Conservation (phyloP, 371 early-diverging fungal species). For the Rhizopus stolonifer region DNA sequence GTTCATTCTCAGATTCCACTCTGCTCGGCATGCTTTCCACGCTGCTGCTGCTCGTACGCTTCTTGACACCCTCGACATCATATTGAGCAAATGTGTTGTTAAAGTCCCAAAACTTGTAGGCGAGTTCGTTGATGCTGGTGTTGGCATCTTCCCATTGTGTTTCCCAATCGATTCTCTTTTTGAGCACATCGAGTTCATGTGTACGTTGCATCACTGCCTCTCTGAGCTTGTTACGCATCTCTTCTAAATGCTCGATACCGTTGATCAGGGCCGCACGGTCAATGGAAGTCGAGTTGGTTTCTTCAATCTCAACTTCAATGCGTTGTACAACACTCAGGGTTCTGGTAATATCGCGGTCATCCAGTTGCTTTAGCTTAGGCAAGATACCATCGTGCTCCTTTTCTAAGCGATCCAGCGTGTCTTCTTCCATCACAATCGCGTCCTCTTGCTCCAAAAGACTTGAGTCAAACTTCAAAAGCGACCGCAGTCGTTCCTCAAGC, state of each 20-base stretch:
- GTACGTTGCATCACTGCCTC: constrained; percentile 18
- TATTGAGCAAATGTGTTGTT: constrained; percentile 34
- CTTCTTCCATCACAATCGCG: constrained; percentile 19
- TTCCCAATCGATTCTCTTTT: constrained; percentile 26
- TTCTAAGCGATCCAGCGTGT: constrained; percentile 29
- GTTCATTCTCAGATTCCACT: background rate
- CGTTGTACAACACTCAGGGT: constrained; percentile 24
- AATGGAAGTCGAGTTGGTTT: constrained; percentile 33
- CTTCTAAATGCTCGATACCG: constrained; percentile 34
- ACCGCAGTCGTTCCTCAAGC: constrained; percentile 36
- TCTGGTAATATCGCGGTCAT: constrained; percentile 29
- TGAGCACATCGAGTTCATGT: constrained; percentile 19
- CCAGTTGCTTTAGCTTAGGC: constrained; percentile 27
- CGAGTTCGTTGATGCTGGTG: constrained; percentile 11
- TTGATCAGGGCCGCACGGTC: constrained; percentile 34
- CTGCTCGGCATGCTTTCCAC: background rate
- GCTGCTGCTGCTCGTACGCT: constrained; percentile 6
- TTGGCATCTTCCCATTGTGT: constrained; percentile 17
- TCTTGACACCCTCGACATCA: constrained; percentile 21
- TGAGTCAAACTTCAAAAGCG: constrained; percentile 26
- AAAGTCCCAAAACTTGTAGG: constrained; percentile 41
- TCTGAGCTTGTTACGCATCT: constrained; percentile 19
- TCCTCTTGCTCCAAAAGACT: constrained; percentile 23
- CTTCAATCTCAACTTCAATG: constrained; percentile 42
- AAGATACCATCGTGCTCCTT: constrained; percentile 31